Evolutionary conservation across 306 rosid species (phyloP).

Genomic region (Trichosanthes cucumerina): DNA sequence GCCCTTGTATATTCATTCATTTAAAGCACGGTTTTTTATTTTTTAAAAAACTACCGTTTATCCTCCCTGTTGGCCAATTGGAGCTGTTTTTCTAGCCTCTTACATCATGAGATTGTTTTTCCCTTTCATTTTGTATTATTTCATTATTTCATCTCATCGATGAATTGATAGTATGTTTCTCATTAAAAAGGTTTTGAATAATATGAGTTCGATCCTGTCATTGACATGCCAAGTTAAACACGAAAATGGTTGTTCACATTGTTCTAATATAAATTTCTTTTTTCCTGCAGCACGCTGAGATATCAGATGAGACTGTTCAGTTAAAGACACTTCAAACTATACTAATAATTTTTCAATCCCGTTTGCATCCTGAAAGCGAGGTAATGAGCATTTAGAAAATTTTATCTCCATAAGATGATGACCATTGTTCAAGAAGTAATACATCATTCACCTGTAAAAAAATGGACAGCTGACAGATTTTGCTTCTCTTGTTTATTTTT

Average conservation of each 20-base stretch:
- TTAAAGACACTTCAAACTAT: constrained; percentile 95
- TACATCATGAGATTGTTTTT: not conserved
- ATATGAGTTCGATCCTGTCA: not conserved
- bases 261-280: constrained; percentile 8
- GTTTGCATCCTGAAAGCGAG: constrained; percentile 85
- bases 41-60: not conserved
- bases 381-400: constrained; percentile 24
- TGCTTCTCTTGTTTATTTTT: not conserved
- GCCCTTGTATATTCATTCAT: not conserved
- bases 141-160: not conserved
- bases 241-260: not conserved
- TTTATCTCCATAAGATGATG: not conserved
- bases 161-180: not conserved
- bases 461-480: not conserved
- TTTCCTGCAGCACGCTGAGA: constrained; percentile 80
- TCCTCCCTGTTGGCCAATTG: not conserved
- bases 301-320: constrained; percentile 82
- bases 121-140: not conserved
- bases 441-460: not conserved
- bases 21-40: not conserved
- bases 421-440: not conserved
- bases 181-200: not conserved
- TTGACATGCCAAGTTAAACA: not conserved
- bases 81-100: not conserved
- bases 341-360: constrained; percentile 83